Evolutionary conservation across 1,284 basidiomycete species (phyloP).

Genomic region (Chalciporus piperatoides): DNA sequence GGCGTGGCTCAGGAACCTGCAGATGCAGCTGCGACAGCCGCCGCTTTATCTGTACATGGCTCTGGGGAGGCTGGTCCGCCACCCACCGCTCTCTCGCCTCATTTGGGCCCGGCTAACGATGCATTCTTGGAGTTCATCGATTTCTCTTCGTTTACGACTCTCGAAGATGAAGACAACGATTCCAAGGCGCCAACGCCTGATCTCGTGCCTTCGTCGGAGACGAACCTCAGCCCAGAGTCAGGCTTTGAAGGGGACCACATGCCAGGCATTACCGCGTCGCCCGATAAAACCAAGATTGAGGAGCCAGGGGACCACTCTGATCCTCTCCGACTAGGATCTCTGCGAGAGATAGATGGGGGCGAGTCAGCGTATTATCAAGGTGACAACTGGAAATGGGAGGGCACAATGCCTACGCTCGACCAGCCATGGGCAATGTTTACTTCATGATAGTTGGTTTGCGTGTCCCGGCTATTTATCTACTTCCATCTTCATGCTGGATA

Average conservation of each 20-base stretch:
- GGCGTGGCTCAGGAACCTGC: conserved; percentile 42
- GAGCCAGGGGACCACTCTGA: conserved; percentile 43
- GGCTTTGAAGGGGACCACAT: conserved; percentile 54
- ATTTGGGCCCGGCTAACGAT: conserved; percentile 34
- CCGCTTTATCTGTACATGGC: conserved; percentile 31
- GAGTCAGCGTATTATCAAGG: conserved; percentile 66
- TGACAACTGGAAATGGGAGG: conserved; percentile 70
- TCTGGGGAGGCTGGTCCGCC: conserved; percentile 30
- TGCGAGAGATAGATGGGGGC: conserved; percentile 71
- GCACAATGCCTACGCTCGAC: conserved; percentile 57
- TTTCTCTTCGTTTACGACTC: conserved; percentile 54
- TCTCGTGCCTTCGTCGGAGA: conserved; percentile 62
- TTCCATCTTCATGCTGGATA: conserved; percentile 40
- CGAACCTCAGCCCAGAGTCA: conserved; percentile 73
- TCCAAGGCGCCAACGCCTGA: conserved; percentile 70
- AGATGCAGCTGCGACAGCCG: conserved; percentile 33
- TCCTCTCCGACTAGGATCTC: conserved; percentile 53
- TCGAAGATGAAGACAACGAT: conserved; percentile 57
- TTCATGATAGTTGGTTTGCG: conserved; percentile 41
- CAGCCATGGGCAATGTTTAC: conserved; percentile 70
- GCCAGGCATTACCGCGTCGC: conserved; percentile 32
- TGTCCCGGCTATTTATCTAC: conserved; percentile 34
- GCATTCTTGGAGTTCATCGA: conserved; percentile 53
- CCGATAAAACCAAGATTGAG: conserved; percentile 45
- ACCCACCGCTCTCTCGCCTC: conserved; percentile 37